phyloP scores from a whole-genome alignment of 495 filamentous ascomycete genomes.

The Glonium stellatum region DNA sequence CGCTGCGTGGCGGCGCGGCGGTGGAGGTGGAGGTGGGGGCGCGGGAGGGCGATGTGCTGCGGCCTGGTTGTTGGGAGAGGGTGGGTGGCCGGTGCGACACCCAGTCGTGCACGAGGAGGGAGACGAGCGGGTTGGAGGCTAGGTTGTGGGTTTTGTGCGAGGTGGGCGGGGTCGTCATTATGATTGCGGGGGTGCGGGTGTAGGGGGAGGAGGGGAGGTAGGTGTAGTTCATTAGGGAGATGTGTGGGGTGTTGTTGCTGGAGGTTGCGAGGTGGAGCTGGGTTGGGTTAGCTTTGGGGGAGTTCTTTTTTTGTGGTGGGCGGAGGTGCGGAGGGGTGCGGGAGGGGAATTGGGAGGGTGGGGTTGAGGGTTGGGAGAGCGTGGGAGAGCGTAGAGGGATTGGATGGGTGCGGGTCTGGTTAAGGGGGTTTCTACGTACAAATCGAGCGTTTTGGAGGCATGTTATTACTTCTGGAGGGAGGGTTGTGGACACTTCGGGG shows the following conservation, averaged over 20 bases:
- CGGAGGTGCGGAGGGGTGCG: background rate
- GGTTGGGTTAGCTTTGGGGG: background rate
- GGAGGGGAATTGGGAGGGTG: background rate
- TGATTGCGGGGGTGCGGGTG: slow-evolving; percentile 39
- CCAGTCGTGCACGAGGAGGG: slow-evolving; percentile 97
- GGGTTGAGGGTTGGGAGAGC: background rate
- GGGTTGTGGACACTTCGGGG: slow-evolving; percentile 56
- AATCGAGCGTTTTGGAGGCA: slow-evolving; percentile 94
- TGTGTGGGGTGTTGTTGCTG: slow-evolving; percentile 73
- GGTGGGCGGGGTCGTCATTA: slow-evolving; percentile 28
- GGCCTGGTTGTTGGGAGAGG: slow-evolving; percentile 40
- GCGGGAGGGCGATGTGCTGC: slow-evolving; percentile 9
- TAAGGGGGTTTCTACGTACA: slow-evolving; percentile 43
- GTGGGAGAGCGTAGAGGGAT: background rate
- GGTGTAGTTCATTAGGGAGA: slow-evolving; percentile 98
- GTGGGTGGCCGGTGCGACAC: slow-evolving; percentile 88
- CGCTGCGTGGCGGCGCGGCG: no score
- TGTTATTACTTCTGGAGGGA: slow-evolving; percentile 78
- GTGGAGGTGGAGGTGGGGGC: no score
- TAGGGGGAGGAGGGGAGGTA: slow-evolving; percentile 83
- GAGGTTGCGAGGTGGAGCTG: slow-evolving; percentile 94
- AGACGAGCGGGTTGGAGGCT: slow-evolving; percentile 79
- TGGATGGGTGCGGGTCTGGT: background rate
- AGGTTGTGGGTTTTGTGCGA: slow-evolving; percentile 88
- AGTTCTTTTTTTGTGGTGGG: background rate